Percentiles rank a stretch among this genome's conserved stretches.
Evolutionary conservation across 2,329 filamentous ascomycete genomes (phyloP).

Genomic region (Nemania diffusa): DNA sequence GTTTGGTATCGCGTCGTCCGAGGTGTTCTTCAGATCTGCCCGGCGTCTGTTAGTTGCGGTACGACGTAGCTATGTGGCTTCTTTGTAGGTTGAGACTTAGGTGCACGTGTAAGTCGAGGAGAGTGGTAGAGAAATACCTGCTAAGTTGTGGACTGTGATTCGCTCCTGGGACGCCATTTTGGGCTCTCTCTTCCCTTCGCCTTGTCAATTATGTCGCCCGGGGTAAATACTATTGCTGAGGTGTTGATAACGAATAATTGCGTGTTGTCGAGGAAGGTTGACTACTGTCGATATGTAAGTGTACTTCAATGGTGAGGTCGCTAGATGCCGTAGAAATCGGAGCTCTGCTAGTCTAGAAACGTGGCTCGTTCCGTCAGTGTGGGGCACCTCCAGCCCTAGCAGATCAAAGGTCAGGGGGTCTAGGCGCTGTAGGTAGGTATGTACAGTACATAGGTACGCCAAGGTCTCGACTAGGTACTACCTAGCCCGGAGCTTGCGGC

Average conservation of each 20-base stretch:
- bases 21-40: conserved; percentile 93
- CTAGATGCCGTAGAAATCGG: not conserved
- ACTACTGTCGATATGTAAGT: not conserved
- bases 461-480: no score
- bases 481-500: conserved; percentile 26
- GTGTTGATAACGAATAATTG: not conserved
- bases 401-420: not conserved
- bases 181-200: not conserved
- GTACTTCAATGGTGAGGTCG: not conserved
- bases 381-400: conserved; percentile 25
- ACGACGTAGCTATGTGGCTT: not conserved
- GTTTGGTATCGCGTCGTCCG: conserved; percentile 92
- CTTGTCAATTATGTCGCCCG: not conserved
- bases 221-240: not conserved
- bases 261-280: not conserved
- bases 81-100: not conserved
- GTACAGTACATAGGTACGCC: not conserved
- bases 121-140: conserved; percentile 57
- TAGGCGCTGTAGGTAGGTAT: not conserved
- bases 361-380: conserved; percentile 40
- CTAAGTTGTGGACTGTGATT: conserved; percentile 74
- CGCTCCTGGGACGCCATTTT: conserved; percentile 62
- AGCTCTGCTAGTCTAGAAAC: conserved; percentile 25
- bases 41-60: conserved; percentile 28
- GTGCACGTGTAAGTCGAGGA: conserved; percentile 9